Evolutionary conservation across 2,329 filamentous ascomycete genomes (phyloP), one percentile per base, ranked within the genome.

Genomic region (Ascocoryne sarcoides): DNA sequence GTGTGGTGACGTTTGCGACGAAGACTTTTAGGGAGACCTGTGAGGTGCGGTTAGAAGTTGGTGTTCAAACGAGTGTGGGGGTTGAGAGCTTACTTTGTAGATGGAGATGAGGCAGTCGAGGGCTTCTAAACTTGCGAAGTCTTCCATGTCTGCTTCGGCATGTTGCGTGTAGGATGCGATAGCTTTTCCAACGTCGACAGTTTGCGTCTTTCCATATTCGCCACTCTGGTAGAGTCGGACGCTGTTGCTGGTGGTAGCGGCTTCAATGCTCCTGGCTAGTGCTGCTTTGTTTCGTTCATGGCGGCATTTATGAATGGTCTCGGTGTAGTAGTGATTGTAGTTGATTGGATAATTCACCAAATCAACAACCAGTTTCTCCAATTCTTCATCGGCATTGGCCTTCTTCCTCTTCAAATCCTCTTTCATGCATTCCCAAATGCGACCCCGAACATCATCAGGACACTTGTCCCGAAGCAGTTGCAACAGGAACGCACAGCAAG

Each of bases 271-370:
- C n/a, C 43, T 31, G 4, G 21, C n/a, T 3, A 47, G 10, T 8
- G 10, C 19, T 4, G 14, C 21, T 17, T 43, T 40, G 7, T 37
- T 40, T 31, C 43, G 38, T n/a, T 42, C 32, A 23, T 39, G 40
- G 8, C 53, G 49, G 1, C 36, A 40, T 14, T 53, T 57, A 0
- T 45, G 32, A 10, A 63, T 45, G 0, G 47, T 60, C 4, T 63
- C 55, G 0, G 57, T 59, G 26, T 57, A 64, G 32, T 60, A 60
- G 26, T 62, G 59, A 28, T 63, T 63, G 36, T 63, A 64, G 9
- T 60, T 63, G 4, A 63, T 58, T 0, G 59, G 56, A 37, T 55
- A 56, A 2, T 37, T 43, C 14, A 42, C 46, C 4, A 49, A 28
- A 36, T 65, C 61, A 5, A 52, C 41, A 19, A 57, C 40, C 2